These are phyloP conservation scores for Epichloe elymi DNA, from an alignment of 2,329 filamentous ascomycete genomes.

Conservation along the genomic window DNA sequence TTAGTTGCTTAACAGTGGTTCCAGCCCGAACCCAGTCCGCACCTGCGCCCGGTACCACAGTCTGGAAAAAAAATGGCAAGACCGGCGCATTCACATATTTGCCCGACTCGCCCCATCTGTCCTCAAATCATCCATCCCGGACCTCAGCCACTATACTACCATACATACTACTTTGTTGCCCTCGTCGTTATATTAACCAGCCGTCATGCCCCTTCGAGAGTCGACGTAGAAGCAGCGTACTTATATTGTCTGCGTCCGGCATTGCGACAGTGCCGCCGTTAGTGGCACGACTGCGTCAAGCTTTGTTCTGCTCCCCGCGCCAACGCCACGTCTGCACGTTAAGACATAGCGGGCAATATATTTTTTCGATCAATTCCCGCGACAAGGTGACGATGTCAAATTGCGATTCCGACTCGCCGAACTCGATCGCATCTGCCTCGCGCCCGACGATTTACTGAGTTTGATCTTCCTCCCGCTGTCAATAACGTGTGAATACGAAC, in stretches of 20 bases:
- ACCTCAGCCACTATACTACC: neutral
- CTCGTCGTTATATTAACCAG: neutral
- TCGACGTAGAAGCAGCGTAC: neutral
- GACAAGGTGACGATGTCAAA: constrained; percentile 13
- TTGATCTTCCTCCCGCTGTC: neutral
- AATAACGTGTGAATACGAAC: neutral
- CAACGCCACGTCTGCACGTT: constrained; percentile 1
- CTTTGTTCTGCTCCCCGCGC: constrained; percentile 2
- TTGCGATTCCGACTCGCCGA: constrained; percentile 11
- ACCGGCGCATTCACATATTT: constrained; percentile 5
- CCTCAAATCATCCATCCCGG: constrained; percentile 4
- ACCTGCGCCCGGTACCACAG: neutral
- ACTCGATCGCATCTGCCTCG: constrained; percentile 8
- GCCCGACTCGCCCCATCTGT: constrained; percentile 5
- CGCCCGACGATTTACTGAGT: constrained; percentile 6
- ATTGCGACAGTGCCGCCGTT: neutral
- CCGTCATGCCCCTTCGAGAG: neutral
- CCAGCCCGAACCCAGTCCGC: neutral
- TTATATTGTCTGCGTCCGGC: neutral
- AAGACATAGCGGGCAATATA: neutral
- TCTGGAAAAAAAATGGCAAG: neutral
- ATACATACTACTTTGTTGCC: neutral
- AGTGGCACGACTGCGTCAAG: neutral
- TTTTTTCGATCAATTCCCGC: constrained; percentile 2
- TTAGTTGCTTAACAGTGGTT: neutral